Conservation (phyloP, 345 rosid species). For the Boechera stricta region DNA sequence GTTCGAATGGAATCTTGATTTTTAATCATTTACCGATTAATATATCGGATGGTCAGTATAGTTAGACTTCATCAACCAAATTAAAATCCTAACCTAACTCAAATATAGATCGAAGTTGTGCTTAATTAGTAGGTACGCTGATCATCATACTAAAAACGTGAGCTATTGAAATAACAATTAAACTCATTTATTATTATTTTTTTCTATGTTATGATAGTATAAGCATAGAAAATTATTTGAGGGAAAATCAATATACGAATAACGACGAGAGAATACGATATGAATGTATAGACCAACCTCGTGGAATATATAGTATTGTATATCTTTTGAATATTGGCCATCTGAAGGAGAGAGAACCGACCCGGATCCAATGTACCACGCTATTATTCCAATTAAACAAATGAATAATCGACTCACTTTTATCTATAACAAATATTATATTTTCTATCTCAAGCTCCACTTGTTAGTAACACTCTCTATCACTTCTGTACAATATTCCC, state of each 20-base stretch:
- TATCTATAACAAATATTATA: neutral
- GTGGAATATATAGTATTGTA: neutral
- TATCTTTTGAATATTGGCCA: conserved; percentile 6
- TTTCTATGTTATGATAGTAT: neutral
- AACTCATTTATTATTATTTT: neutral
- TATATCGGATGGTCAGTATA: too few relatives aligned
- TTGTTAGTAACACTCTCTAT: neutral
- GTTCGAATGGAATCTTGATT: too few relatives aligned
- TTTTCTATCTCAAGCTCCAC: conserved; percentile 15
- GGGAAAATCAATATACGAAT: neutral
- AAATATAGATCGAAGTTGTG: neutral
- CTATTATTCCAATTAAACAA: conserved; percentile 14
- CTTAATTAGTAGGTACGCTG: conserved; percentile 23
- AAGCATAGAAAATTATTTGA: neutral
- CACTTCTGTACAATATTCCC: conserved; percentile 16
- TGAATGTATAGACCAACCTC: conserved; percentile 26
- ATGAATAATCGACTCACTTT: neutral
- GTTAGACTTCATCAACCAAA: too few relatives aligned
- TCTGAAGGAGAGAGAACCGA: neutral
- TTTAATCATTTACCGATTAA: too few relatives aligned
- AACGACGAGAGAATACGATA: conserved; percentile 3
- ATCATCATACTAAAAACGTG: conserved; percentile 40
- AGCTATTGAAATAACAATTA: conserved; percentile 6
- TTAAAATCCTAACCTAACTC: too few relatives aligned
- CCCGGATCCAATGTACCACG: conserved; percentile 36